phyloP scores from a whole-genome alignment of 1,284 basidiomycete genomes.

The Neonothopanus nambi region DNA sequence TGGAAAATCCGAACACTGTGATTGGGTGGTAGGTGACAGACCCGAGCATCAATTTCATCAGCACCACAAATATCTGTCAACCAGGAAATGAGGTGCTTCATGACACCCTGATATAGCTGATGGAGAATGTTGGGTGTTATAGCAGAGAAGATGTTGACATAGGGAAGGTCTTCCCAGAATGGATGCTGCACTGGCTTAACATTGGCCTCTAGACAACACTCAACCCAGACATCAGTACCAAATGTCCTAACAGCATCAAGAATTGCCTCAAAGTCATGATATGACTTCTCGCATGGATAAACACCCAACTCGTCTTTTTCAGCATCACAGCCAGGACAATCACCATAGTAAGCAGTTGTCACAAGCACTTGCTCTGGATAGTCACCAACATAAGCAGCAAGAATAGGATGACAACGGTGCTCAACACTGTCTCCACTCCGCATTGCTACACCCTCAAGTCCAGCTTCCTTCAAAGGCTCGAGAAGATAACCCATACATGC shows the following conservation, averaged over 20 bases:
- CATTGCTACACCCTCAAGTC: conserved; percentile 26
- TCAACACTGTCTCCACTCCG: conserved; percentile 19
- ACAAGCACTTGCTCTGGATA: conserved; percentile 13
- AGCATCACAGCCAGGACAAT: not conserved
- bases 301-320: no score
- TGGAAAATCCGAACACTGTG: no score
- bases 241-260: not conserved
- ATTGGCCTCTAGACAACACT: no score
- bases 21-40: conserved; percentile 20
- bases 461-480: conserved; percentile 23
- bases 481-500: conserved; percentile 30
- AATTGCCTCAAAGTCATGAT: not conserved
- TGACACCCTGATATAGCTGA: no score
- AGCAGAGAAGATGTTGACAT: no score
- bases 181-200: not conserved
- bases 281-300: not conserved
- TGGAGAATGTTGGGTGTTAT: no score
- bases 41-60: conserved; percentile 21
- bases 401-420: no score
- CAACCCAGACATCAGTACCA: not conserved
- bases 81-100: conserved; percentile 28
- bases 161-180: conserved; percentile 21
- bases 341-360: not conserved
- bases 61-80: conserved; percentile 15
- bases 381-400: no score